A percentile compares a stretch with the other conserved stretches of the same genome.
Conservation (phyloP, 73 alveolate genomes). For the Paramecium sonneborni region DNA sequence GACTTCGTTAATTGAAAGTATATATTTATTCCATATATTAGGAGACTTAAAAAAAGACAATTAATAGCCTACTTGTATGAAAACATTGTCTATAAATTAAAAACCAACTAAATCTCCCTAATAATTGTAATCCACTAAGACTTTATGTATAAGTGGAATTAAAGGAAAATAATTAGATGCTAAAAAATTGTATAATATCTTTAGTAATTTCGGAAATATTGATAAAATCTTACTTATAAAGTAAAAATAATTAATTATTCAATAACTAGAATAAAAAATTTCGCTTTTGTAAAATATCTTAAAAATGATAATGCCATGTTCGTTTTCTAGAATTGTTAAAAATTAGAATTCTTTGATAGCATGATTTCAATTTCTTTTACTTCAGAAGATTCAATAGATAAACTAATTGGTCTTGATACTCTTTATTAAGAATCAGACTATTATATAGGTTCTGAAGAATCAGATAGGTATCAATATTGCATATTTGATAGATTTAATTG, state of each 20-base stretch:
- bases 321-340: constrained; percentile 46
- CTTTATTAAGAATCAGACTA: constrained; percentile 12
- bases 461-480: constrained; percentile 5
- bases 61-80: background rate
- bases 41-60: background rate
- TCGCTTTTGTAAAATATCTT: constrained; percentile 32
- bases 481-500: background rate
- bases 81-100: background rate
- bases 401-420: background rate
- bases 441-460: constrained; percentile 24
- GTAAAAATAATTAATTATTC: background rate
- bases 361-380: background rate
- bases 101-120: background rate
- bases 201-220: constrained; percentile 47
- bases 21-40: background rate
- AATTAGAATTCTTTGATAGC: background rate
- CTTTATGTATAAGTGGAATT: background rate
- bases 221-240: constrained; percentile 17
- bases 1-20: constrained; percentile 28
- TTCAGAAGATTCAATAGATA: constrained; percentile 47
- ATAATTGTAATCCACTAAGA: background rate
- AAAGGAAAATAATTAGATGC: background rate
- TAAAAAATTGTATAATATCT: background rate
- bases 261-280: background rate
- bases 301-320: background rate